Evolutionary conservation across 768 basidiomycete species (phyloP).

Genomic region (Agaricus blazei): DNA sequence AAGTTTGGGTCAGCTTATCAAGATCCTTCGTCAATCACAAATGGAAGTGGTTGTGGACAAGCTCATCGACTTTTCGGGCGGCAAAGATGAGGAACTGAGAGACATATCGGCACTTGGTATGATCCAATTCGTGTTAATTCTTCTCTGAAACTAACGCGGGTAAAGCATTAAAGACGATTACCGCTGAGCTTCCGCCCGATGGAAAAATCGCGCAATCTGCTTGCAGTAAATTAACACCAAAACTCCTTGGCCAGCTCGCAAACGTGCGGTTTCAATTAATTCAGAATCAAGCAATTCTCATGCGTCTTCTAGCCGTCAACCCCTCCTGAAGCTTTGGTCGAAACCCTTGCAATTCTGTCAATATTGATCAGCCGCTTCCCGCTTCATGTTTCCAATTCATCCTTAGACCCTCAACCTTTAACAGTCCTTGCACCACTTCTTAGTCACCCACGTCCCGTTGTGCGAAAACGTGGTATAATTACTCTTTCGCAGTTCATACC

Average conservation of each 20-base stretch:
- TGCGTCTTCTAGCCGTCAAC: slow-evolving; percentile 45
- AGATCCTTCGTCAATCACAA: slow-evolving; percentile 76
- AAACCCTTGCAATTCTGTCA: slow-evolving; percentile 80
- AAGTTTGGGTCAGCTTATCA: slow-evolving; percentile 87
- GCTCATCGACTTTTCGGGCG: slow-evolving; percentile 79
- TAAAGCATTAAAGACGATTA: slow-evolving; percentile 90
- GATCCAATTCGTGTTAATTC: slow-evolving; percentile 24
- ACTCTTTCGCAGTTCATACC: slow-evolving; percentile 83
- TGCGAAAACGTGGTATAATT: slow-evolving; percentile 88
- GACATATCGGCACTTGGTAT: slow-evolving; percentile 92
- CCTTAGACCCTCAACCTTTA: slow-evolving; percentile 55
- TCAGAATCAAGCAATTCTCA: slow-evolving; percentile 12
- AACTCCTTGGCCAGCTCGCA: slow-evolving; percentile 72
- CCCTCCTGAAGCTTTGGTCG: slow-evolving; percentile 77
- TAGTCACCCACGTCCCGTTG: slow-evolving; percentile 72
- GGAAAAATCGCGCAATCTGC: slow-evolving; percentile 75
- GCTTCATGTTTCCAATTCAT: slow-evolving; percentile 50
- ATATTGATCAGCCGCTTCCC: slow-evolving; percentile 88
- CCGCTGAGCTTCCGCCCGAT: slow-evolving; percentile 80
- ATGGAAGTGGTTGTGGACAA: slow-evolving; percentile 88
- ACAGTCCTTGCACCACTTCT: slow-evolving; percentile 66
- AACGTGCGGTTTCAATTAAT: slow-evolving; percentile 42
- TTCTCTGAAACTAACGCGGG: slow-evolving; percentile 41
- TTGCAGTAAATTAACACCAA: slow-evolving; percentile 80
- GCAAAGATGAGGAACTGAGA: slow-evolving; percentile 87